phyloP scores from a whole-genome alignment of 78 protist species.

The Dictyostelium capitatum region DNA sequence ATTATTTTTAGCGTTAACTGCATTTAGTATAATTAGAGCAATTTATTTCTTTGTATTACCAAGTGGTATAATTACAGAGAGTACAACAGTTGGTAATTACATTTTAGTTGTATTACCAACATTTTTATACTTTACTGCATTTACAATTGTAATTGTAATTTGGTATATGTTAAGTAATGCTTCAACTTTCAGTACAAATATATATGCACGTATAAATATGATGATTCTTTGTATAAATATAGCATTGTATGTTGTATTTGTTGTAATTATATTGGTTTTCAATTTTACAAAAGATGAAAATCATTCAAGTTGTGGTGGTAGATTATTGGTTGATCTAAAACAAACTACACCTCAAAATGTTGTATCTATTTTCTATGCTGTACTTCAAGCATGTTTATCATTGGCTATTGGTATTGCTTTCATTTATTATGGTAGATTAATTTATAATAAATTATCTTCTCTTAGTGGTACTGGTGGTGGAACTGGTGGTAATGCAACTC shows the following conservation, averaged over 20 bases:
- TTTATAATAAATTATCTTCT: constrained; percentile 11
- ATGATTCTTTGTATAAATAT: constrained; percentile 39
- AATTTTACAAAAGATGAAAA: constrained; percentile 14
- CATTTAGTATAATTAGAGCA: constrained; percentile 16
- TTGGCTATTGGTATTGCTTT: constrained; percentile 41
- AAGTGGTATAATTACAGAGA: constrained; percentile 3
- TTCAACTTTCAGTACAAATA: not conserved
- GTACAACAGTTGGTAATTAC: constrained; percentile 60
- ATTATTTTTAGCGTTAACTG: constrained; percentile 17
- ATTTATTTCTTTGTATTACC: constrained; percentile 66
- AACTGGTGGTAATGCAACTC: not conserved
- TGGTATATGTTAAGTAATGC: constrained; percentile 58
- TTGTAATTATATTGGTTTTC: constrained; percentile 47
- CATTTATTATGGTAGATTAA: constrained; percentile 47
- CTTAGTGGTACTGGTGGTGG: not conserved
- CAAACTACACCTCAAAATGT: constrained; percentile 44
- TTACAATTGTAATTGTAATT: constrained; percentile 37
- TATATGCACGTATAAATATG: not conserved
- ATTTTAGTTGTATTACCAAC: constrained; percentile 65
- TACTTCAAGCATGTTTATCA: constrained; percentile 40
- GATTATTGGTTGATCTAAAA: not conserved
- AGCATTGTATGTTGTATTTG: constrained; percentile 24
- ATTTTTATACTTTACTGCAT: constrained; percentile 53
- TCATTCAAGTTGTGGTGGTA: constrained; percentile 70
- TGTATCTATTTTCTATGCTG: constrained; percentile 67